Evolutionary conservation across 257 asterid species (phyloP).

Genomic region (Gardenia jasminoides): DNA sequence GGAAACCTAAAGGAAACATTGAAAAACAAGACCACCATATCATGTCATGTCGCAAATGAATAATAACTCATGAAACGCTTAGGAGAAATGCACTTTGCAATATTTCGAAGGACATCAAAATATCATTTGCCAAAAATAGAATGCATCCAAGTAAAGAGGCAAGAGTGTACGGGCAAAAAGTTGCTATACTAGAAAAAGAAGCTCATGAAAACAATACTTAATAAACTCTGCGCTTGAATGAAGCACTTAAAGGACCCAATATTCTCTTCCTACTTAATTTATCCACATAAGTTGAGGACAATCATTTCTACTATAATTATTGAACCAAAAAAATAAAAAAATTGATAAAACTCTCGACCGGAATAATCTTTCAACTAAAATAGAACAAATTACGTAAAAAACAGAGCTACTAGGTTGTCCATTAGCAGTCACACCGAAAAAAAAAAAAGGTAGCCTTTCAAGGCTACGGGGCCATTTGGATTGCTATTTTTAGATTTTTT

Average conservation of each 20-base stretch:
- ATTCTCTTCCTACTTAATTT: too few species aligned
- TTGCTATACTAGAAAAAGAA: not conserved
- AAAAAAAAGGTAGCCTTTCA: not conserved
- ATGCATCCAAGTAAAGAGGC: not conserved
- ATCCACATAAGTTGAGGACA: not conserved
- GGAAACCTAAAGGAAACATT: not conserved
- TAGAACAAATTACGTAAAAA: not conserved
- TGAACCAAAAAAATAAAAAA: not conserved
- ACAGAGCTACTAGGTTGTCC: constrained; percentile 8
- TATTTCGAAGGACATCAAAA: not conserved
- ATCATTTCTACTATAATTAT: not conserved
- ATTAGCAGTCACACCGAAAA: constrained; percentile 14
- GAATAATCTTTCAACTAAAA: constrained; percentile 6
- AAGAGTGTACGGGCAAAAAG: not conserved
- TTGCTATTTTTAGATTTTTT: not conserved
- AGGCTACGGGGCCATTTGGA: not conserved
- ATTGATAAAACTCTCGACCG: not conserved
- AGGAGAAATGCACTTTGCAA: constrained; percentile 2
- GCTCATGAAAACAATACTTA: not conserved
- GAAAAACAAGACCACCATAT: not conserved
- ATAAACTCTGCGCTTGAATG: not conserved
- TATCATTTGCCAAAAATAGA: not conserved
- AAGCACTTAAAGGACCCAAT: not conserved
- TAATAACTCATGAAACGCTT: not conserved
- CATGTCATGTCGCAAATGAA: not conserved